A percentile compares a stretch with the other conserved stretches of the same genome.
Conservation (phyloP, 768 basidiomycete genomes). For the Candolleomyces eurysporus region DNA sequence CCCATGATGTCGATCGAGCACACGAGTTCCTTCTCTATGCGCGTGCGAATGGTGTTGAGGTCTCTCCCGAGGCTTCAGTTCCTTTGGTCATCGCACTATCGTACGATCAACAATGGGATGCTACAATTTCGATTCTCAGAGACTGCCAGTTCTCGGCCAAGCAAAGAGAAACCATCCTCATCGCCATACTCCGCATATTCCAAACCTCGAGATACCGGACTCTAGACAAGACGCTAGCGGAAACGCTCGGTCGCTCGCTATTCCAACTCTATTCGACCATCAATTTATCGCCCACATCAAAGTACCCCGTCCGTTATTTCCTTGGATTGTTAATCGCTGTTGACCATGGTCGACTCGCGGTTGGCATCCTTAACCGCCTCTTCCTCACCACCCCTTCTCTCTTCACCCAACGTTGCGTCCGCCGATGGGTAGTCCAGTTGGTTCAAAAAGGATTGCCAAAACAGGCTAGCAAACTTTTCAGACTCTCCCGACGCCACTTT, state of each 20-base stretch:
- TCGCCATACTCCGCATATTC: conserved; percentile 36
- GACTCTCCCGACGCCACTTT: conserved; percentile 15
- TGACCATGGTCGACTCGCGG: conserved; percentile 31
- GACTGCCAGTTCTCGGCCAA: conserved; percentile 25
- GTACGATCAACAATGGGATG: conserved; percentile 22
- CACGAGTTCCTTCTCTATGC: conserved; percentile 33
- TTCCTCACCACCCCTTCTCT: conserved; percentile 30
- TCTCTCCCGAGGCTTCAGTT: conserved; percentile 22
- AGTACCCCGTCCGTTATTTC: conserved; percentile 48
- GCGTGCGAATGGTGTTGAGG: conserved; percentile 15
- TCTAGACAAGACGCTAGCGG: conserved; percentile 27
- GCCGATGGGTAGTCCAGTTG: conserved; percentile 38
- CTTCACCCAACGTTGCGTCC: conserved; percentile 38
- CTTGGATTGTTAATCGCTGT: conserved; percentile 38
- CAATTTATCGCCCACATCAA: conserved; percentile 27
- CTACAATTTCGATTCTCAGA: conserved; percentile 33
- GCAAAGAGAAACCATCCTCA: conserved; percentile 36
- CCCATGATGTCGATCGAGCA: conserved; percentile 28
- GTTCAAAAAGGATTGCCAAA: conserved; percentile 38
- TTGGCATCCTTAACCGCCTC: conserved; percentile 41
- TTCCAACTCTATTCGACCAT: conserved; percentile 31
- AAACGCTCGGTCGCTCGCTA: conserved; percentile 33
- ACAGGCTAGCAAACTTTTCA: conserved; percentile 31
- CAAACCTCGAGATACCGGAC: conserved; percentile 29
- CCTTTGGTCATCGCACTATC: conserved; percentile 33